Evolutionary conservation across 768 basidiomycete species (phyloP).

Genomic region (Tricholoma saponaceum): DNA sequence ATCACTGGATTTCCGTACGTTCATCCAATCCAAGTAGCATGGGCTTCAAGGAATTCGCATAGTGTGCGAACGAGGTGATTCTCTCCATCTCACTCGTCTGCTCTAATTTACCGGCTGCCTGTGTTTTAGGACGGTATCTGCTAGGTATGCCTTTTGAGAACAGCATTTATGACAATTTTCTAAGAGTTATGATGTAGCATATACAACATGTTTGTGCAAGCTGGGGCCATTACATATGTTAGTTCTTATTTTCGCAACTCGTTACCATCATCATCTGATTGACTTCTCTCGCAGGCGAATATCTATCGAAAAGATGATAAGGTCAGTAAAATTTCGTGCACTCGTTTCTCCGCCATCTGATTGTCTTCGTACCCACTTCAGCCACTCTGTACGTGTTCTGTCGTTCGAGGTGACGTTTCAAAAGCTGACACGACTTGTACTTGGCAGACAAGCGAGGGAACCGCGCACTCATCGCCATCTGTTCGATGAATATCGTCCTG

Average conservation of each 20-base stretch:
- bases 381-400: conserved; percentile 30
- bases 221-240: background rate
- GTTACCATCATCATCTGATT: background rate
- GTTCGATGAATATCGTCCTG: conserved; percentile 43
- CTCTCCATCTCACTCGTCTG: background rate
- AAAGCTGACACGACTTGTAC: background rate
- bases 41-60: conserved; percentile 58
- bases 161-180: background rate
- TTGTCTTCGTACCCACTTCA: background rate
- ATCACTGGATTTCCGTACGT: conserved; percentile 55
- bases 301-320: background rate
- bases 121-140: background rate
- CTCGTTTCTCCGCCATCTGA: background rate
- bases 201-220: background rate
- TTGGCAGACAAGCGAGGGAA: conserved; percentile 45
- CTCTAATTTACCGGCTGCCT: background rate
- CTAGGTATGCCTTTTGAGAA: background rate
- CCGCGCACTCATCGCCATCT: conserved; percentile 33
- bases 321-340: conserved; percentile 44
- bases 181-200: background rate
- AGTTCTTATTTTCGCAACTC: background rate
- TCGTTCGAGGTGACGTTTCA: background rate
- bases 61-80: conserved; percentile 51
- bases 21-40: conserved; percentile 49
- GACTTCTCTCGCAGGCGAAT: background rate